Evolutionary conservation across 495 filamentous ascomycete genomes (phyloP), one percentile per base, ranked within the genome.

Genomic region (Aspergillus sclerotioniger): DNA sequence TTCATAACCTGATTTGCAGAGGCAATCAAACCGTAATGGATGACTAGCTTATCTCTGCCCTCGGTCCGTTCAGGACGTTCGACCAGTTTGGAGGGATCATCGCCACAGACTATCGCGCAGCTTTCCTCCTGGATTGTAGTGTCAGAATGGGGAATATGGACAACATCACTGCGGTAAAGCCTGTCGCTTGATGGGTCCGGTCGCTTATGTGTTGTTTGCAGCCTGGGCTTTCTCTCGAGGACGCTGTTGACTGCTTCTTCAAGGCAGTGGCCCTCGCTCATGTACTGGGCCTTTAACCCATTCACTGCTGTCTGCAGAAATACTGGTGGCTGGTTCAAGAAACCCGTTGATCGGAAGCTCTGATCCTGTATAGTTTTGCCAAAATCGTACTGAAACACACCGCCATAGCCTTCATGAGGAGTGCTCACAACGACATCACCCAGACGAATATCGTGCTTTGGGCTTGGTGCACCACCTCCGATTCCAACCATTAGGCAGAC

Each of bases 401-500:
- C 54, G 16, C 53, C 59, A 3, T 54, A 10, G n/a, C 12, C 46
- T 13, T 37, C 20, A 10, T 25, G 15, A 2, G 53, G 57, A 3
- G 28, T 25, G 46, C 61, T 53, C 21, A 64, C 57, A 2, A 64
- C 54, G n/a, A 64, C 32, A 44, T 64, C 58, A 2, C 57, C 61
- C 17, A 64, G 58, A 16, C 54, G 60, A 46, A 68, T 63, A 57
- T 71, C 64, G 47, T 64, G 58, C 19, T 58, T 52, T 12, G 39
- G 21, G 51, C 60, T 62, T 15, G 67, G 66, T 10, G 56, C 57
- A 6, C 66, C 67, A 10, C 53, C 66, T 4, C 57, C 67, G 46
- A 71, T 59, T 8, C 67, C 65, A 12, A 70, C 65, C 58, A 67
- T 44, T 28, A 70, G 61, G 12, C 60, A 60, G 53, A 75, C 60